A percentile compares a stretch with the other conserved stretches of the same genome.
phyloP scores from a whole-genome alignment of 371 early-diverging fungal species.

The Apophysomyces elegans region DNA sequence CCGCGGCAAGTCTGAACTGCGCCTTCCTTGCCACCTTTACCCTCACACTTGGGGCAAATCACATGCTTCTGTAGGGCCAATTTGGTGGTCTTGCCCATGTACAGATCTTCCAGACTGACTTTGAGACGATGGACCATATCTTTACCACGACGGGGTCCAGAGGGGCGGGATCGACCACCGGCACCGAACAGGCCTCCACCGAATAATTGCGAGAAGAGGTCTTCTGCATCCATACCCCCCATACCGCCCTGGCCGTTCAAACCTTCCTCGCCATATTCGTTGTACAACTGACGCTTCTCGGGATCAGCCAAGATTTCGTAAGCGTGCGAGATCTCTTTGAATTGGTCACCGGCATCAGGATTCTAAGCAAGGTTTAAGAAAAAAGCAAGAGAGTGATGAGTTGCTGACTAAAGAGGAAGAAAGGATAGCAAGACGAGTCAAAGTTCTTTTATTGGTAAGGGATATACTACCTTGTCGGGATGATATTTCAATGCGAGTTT shows the following conservation, averaged over 20 bases:
- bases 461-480: constrained; percentile 81
- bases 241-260: constrained; percentile 69
- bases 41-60: constrained; percentile 81
- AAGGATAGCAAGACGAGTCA: neutral
- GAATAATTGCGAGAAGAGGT: constrained; percentile 90
- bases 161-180: constrained; percentile 62
- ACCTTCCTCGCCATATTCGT: constrained; percentile 87
- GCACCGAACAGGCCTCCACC: constrained; percentile 71
- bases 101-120: constrained; percentile 93
- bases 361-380: constrained; percentile 48
- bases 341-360: constrained; percentile 85
- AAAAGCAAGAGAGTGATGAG: neutral
- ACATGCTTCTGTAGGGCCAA: constrained; percentile 89
- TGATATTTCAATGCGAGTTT: constrained; percentile 94
- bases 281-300: constrained; percentile 78
- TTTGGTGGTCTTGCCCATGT: constrained; percentile 91
- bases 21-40: constrained; percentile 77
- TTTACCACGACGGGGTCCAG: constrained; percentile 79
- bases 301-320: constrained; percentile 93
- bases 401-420: constrained; percentile 3
- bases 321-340: constrained; percentile 93
- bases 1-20: constrained; percentile 69
- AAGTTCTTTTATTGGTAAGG: constrained; percentile 12
- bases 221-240: constrained; percentile 77
- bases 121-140: constrained; percentile 82